Conservation (phyloP, 2,329 filamentous ascomycete genomes). For the Uncinocarpus reesii region DNA sequence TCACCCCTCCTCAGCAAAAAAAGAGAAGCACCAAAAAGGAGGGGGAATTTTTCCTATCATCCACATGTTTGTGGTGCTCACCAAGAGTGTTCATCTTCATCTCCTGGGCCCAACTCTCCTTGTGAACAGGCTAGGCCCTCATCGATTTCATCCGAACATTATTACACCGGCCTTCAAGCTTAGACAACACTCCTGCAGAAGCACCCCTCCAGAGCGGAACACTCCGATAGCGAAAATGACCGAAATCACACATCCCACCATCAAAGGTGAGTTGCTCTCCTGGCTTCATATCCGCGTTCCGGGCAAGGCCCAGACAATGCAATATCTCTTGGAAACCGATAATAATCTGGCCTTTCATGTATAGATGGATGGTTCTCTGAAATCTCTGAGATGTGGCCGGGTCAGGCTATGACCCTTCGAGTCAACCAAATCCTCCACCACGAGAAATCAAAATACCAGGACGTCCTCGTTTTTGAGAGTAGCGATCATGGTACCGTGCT, state of each 20-base stretch:
- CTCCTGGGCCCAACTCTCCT: background rate
- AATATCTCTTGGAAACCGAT: background rate
- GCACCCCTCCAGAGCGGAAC: background rate
- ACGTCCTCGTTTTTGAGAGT: conserved; percentile 97
- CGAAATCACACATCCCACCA: conserved; percentile 64
- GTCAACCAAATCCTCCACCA: conserved; percentile 98
- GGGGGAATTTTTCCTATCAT: conserved; percentile 3
- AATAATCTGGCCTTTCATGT: conserved; percentile 9
- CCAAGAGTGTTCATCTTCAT: background rate
- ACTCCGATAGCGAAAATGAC: conserved; percentile 45
- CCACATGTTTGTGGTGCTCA: background rate
- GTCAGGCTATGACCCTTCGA: conserved; percentile 96
- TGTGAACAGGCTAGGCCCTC: background rate
- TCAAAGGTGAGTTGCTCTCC: conserved; percentile 50
- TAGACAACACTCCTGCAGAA: background rate
- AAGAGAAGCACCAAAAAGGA: background rate
- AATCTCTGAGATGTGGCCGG: conserved; percentile 97
- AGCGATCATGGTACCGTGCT: conserved; percentile 93
- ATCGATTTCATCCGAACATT: background rate
- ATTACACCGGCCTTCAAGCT: background rate
- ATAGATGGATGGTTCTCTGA: conserved; percentile 99
- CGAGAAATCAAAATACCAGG: conserved; percentile 98
- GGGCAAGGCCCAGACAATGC: background rate
- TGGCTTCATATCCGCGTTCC: no score
- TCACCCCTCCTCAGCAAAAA: background rate